Evolutionary conservation across 768 basidiomycete species (phyloP).

Genomic region (Pholiota molesta): DNA sequence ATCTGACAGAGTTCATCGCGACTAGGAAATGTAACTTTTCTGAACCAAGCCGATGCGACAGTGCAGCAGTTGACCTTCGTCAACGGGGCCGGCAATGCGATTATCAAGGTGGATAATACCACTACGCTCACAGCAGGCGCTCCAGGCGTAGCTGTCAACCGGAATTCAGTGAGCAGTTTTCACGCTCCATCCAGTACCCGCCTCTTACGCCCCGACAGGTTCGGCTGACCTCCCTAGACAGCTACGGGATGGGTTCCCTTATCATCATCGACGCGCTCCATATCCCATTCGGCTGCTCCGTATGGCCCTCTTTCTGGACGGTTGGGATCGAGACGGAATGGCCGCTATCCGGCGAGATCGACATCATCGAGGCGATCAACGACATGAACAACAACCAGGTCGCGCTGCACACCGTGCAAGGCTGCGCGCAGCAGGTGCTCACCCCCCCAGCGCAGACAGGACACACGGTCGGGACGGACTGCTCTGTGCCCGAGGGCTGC

Average conservation of each 20-base stretch:
- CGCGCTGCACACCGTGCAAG: conserved; percentile 70
- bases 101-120: conserved; percentile 6
- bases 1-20: background rate
- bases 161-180: background rate
- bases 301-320: conserved; percentile 7
- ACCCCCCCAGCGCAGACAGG: conserved; percentile 43
- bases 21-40: conserved; percentile 66
- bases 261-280: conserved; percentile 3
- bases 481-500: conserved; percentile 68
- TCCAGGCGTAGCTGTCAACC: background rate
- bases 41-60: conserved; percentile 48
- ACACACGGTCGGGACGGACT: conserved; percentile 53
- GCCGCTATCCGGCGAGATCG: background rate
- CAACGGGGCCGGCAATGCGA: conserved; percentile 49
- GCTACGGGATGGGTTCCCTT: background rate
- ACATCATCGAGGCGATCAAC: conserved; percentile 5
- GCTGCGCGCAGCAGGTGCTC: conserved; percentile 39
- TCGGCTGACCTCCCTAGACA: background rate
- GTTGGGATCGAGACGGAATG: background rate
- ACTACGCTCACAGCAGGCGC: background rate
- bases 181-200: background rate
- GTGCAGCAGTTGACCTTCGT: conserved; percentile 58
- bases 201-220: background rate
- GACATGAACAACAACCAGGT: conserved; percentile 69
- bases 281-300: conserved; percentile 5